These are phyloP conservation scores for Pterocarpus macrocarpus DNA, from an alignment of 306 rosid species.

Conservation along the genomic window DNA sequence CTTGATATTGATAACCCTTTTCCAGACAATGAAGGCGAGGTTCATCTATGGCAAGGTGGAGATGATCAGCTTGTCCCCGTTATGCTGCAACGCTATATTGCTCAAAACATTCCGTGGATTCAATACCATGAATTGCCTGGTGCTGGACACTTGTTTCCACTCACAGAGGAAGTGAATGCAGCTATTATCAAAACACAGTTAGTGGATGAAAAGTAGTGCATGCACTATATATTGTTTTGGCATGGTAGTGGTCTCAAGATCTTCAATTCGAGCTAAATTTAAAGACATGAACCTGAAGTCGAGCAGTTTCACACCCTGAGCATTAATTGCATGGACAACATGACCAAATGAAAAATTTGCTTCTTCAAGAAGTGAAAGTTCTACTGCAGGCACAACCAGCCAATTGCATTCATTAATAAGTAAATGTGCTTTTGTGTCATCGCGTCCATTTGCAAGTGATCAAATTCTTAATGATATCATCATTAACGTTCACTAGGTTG, in stretches of 20 bases:
- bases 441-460: too few relatives aligned
- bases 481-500: too few relatives aligned
- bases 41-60: constrained; percentile 82
- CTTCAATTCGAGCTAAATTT: background rate
- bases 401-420: too few relatives aligned
- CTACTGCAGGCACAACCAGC: too few relatives aligned
- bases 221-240: background rate
- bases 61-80: constrained; percentile 60
- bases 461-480: too few relatives aligned
- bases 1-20: constrained; percentile 64
- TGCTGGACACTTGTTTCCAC: constrained; percentile 67
- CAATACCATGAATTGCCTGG: constrained; percentile 75
- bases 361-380: too few relatives aligned
- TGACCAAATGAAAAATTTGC: too few relatives aligned
- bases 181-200: constrained; percentile 54
- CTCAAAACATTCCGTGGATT: constrained; percentile 69
- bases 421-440: too few relatives aligned
- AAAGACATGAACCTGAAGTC: background rate
- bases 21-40: constrained; percentile 50
- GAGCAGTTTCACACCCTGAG: background rate
- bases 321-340: too few relatives aligned
- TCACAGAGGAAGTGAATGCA: constrained; percentile 41
- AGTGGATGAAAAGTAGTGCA: constrained; percentile 27
- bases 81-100: constrained; percentile 58
- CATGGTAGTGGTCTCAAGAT: background rate